These are phyloP conservation scores for Rhizopogon sp. DNA, from an alignment of 768 basidiomycete species.

Conservation along the genomic window DNA sequence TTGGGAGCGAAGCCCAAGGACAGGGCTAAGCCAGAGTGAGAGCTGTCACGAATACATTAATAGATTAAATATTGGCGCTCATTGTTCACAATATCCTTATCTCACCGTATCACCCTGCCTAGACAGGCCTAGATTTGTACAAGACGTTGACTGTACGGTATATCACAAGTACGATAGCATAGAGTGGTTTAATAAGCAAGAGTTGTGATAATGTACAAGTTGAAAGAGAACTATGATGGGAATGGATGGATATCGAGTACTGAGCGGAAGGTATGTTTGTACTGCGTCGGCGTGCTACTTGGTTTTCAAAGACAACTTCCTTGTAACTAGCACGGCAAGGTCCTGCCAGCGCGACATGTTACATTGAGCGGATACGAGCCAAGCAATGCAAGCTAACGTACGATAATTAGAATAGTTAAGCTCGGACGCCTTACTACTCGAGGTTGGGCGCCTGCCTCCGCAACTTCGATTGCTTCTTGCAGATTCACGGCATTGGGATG, in stretches of 20 bases:
- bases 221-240: too few relatives aligned
- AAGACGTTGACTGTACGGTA: too few relatives aligned
- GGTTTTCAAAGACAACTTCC: background rate
- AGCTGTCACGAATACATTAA: background rate
- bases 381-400: constrained; percentile 8
- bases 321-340: constrained; percentile 14
- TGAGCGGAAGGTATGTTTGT: background rate
- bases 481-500: background rate
- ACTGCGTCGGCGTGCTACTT: background rate
- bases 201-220: too few relatives aligned
- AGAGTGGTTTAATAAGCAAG: too few relatives aligned
- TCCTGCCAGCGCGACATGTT: constrained; percentile 14
- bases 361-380: background rate
- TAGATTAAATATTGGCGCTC: background rate
- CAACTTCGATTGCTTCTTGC: constrained; percentile 6
- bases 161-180: too few relatives aligned
- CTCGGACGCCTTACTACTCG: constrained; percentile 11
- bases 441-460: background rate
- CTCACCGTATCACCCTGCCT: background rate
- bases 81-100: background rate
- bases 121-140: background rate
- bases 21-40: constrained; percentile 16
- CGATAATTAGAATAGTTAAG: constrained; percentile 17
- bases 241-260: background rate
- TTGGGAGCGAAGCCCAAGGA: constrained; percentile 31